Base-by-base conservation (phyloP, 1,284 basidiomycete species). In the Malassezia slooffiae region DNA sequence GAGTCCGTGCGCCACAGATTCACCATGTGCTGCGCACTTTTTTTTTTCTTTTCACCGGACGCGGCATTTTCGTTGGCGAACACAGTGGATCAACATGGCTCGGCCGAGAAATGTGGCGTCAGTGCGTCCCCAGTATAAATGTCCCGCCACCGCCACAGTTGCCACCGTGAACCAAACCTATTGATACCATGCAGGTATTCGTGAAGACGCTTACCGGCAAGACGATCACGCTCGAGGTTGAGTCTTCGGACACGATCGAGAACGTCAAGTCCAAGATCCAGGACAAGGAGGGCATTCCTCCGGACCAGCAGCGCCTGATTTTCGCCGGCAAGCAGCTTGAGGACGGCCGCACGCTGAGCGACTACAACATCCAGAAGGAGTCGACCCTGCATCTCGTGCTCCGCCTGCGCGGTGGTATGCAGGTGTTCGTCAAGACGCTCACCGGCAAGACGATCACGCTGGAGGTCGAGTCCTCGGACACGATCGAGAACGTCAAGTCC, bases 391-490 rank as follows among this genome's bases (percentile, higher is more conserved):
- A 96, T 74, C 74, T 95, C 55, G 90, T 96, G 52, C 80, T 96
- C 49, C 80, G 85, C 71, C 77, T 82, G 32, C 77, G 80, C 77
- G 63, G 85, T 71, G 85, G 85, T 54, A 65, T 68, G 65, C 63
- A 67, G 43, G 62, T 68, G 43, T 67, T 68, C 34, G 66, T 68
- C 34, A 68, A 68, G 58, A 66, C 85, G 79, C 85, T 96, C 60
- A 95, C 90, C 77, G 90, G 91, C 72, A 96, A 95, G 78, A 93
- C 88, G 60, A 91, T 93, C 77, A 91, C 88, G 67, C 45, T 86
- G 78, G 72, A 85, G 80, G 88, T 91, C 57, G 87, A 91, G 75
- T 71, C 78, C 74, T 49, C 83, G 52, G 87, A 91, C 77, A 91
- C 89, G 57, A 90, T 93, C 74, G 88, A 93, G 78, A 91, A 91